phyloP scores from a whole-genome alignment of 176 grass and related monocot species.

The Thalia dealbata region DNA sequence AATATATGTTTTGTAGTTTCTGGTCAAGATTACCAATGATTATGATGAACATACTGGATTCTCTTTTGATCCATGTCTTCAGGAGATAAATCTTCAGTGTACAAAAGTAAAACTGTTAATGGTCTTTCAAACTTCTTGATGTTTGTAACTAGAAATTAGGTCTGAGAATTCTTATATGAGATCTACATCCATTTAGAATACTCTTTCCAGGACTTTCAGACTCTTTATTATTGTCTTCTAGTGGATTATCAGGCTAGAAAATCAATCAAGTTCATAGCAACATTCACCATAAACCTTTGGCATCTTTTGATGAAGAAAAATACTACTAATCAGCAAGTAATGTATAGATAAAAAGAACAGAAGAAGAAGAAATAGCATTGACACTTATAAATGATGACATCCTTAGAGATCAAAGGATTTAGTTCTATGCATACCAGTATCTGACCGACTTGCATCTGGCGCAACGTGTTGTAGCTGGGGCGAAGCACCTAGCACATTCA shows the following conservation, averaged over 20 bases:
- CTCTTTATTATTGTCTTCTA: too few relatives aligned
- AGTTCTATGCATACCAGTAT: constrained; percentile 62
- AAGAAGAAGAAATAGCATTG: neutral
- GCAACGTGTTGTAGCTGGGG: constrained; percentile 86
- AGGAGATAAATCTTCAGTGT: neutral
- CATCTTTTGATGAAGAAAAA: neutral
- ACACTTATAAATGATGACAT: neutral
- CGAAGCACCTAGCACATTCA: constrained; percentile 79
- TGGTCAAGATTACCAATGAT: neutral
- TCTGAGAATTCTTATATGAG: too few relatives aligned
- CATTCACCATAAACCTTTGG: too few relatives aligned
- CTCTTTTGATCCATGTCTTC: neutral
- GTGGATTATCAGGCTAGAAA: too few relatives aligned
- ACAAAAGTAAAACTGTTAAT: too few relatives aligned
- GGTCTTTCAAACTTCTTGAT: too few relatives aligned
- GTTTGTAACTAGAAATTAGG: too few relatives aligned
- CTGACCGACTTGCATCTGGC: constrained; percentile 97
- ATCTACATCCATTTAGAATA: too few relatives aligned
- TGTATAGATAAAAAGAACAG: neutral
- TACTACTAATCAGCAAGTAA: neutral
- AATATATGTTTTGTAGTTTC: neutral
- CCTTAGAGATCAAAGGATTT: neutral
- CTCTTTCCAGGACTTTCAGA: too few relatives aligned
- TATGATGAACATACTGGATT: neutral
- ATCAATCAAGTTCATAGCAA: too few relatives aligned